phyloP scores from a whole-genome alignment of 192 early-diverging fungal species.

The Pilaira anomala region DNA sequence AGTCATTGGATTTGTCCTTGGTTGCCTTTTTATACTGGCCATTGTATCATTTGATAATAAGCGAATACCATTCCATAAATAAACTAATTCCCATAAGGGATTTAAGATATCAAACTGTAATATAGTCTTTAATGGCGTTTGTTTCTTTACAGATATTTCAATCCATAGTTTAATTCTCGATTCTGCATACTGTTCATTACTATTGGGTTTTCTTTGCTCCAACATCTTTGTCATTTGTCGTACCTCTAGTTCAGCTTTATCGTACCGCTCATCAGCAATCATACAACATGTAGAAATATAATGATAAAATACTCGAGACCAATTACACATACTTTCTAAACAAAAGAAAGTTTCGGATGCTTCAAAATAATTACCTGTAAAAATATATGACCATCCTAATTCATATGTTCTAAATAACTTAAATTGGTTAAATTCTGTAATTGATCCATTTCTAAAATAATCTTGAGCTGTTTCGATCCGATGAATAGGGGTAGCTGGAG shows the following conservation, averaged over 20 bases:
- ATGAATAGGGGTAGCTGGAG: not conserved
- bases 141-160: not conserved
- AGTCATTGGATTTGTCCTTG: not conserved
- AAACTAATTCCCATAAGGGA: constrained; percentile 38
- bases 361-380: constrained; percentile 33
- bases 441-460: constrained; percentile 5
- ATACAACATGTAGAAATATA: constrained; percentile 40
- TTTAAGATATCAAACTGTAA: constrained; percentile 22
- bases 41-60: not conserved
- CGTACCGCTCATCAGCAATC: constrained; percentile 28
- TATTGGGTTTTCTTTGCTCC: not conserved
- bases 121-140: not conserved
- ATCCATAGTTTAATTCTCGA: constrained; percentile 19
- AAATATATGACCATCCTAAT: constrained; percentile 36
- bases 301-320: constrained; percentile 40
- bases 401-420: constrained; percentile 26
- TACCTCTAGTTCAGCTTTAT: constrained; percentile 32
- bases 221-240: constrained; percentile 26
- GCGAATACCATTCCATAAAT: constrained; percentile 35
- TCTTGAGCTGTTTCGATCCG: not conserved
- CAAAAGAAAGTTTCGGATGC: constrained; percentile 41
- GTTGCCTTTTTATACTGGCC: too few species aligned
- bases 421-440: constrained; percentile 26
- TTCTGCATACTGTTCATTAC: constrained; percentile 30
- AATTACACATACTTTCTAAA: constrained; percentile 32